phyloP scores from a whole-genome alignment of 2,329 filamentous ascomycete species.

The Aspergillus costaricaensis region DNA sequence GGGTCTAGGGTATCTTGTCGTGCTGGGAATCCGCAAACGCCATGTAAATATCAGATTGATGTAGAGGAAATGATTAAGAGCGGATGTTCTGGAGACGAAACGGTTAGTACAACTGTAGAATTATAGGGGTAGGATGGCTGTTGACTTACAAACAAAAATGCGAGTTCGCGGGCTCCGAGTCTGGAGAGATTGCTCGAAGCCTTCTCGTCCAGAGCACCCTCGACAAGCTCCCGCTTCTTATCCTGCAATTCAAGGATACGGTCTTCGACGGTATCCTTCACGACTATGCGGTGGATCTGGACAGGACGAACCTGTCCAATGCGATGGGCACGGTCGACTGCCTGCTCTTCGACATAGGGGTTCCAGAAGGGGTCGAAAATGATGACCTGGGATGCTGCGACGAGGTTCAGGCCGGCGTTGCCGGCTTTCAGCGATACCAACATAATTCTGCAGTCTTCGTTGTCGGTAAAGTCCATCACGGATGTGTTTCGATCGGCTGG shows the following conservation, averaged over 20 bases:
- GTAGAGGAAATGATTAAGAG: neutral
- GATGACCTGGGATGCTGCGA: constrained; percentile 79
- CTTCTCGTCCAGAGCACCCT: constrained; percentile 76
- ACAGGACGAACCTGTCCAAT: constrained; percentile 78
- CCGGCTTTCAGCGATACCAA: constrained; percentile 78
- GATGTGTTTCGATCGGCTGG: constrained; percentile 66
- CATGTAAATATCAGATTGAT: neutral
- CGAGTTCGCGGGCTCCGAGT: constrained; percentile 67
- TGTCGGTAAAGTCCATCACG: constrained; percentile 67
- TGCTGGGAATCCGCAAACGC: neutral
- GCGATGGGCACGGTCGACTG: constrained; percentile 84
- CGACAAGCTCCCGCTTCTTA: constrained; percentile 74
- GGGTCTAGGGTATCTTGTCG: neutral
- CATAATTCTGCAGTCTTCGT: constrained; percentile 65
- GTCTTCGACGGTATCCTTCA: constrained; percentile 80
- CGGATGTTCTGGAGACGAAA: constrained; percentile 1
- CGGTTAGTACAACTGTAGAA: neutral
- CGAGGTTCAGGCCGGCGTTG: constrained; percentile 84
- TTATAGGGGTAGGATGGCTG: no score
- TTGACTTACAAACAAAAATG: constrained; percentile 63
- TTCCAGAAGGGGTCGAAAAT: constrained; percentile 96
- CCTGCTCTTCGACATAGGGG: constrained; percentile 88
- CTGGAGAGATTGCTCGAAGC: constrained; percentile 67
- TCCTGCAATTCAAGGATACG: constrained; percentile 79
- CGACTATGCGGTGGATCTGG: constrained; percentile 76